Conservation (phyloP, 1,284 basidiomycete species). For the Apiotrichum montevideense region DNA sequence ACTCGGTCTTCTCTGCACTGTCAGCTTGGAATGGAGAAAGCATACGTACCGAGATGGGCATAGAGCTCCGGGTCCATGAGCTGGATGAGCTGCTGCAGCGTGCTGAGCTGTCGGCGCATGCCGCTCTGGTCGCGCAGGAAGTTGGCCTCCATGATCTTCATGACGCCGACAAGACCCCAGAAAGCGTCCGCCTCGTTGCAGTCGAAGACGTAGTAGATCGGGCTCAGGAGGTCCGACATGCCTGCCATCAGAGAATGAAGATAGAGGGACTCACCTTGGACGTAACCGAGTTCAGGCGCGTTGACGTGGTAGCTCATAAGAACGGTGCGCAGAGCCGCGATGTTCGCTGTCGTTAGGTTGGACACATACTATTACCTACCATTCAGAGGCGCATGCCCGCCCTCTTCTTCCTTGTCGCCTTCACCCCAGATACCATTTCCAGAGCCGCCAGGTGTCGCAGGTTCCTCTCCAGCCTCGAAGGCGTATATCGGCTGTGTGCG, state of each 20-base stretch:
- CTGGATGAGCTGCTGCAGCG: constrained; percentile 80
- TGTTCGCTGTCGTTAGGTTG: constrained; percentile 30
- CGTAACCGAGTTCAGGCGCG: constrained; percentile 69
- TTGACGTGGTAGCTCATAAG: constrained; percentile 90
- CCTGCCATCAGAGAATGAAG: constrained; percentile 55
- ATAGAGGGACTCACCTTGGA: constrained; percentile 22
- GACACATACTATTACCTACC: constrained; percentile 19
- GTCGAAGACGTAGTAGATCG: constrained; percentile 84
- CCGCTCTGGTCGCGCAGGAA: constrained; percentile 95
- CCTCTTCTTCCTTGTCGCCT: constrained; percentile 57
- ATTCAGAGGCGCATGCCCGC: constrained; percentile 76
- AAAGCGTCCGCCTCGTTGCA: constrained; percentile 85
- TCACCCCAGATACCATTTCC: constrained; percentile 25
- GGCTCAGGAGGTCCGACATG: constrained; percentile 94
- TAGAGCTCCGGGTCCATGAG: constrained; percentile 93
- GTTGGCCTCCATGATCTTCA: constrained; percentile 93
- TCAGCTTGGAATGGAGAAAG: constrained; percentile 46
- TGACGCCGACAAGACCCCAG: constrained; percentile 91
- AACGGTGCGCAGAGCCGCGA: constrained; percentile 51
- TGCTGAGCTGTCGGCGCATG: constrained; percentile 88
- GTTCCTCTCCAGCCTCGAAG: constrained; percentile 39
- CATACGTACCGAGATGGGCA: constrained; percentile 58
- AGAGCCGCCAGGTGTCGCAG: constrained; percentile 38
- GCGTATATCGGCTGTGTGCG: constrained; percentile 80
- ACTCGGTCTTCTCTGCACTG: constrained; percentile 65